phyloP scores from a whole-genome alignment of 164 flowering plant species.

The Akebia trifoliata region DNA sequence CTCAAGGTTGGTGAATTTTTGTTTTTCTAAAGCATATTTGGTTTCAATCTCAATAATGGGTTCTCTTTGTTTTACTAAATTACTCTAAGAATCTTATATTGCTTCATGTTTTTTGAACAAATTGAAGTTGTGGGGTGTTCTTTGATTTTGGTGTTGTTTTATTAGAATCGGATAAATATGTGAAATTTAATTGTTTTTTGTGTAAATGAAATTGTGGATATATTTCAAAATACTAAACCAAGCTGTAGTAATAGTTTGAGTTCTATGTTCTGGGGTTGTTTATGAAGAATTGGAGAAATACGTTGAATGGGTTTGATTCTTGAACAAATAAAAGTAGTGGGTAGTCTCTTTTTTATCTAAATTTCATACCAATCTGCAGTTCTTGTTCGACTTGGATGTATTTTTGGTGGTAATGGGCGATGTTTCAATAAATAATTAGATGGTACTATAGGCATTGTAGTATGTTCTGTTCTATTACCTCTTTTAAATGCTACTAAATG shows the following conservation, averaged over 20 bases:
- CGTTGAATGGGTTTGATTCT: background rate
- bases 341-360: background rate
- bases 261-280: too few species aligned
- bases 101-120: background rate
- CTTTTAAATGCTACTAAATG: too few species aligned
- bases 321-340: background rate
- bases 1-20: slow-evolving; percentile 51
- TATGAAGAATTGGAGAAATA: background rate
- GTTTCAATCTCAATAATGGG: background rate
- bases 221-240: too few species aligned
- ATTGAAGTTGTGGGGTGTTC: background rate
- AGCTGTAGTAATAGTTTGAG: too few species aligned
- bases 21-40: background rate
- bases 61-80: background rate
- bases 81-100: background rate
- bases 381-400: background rate
- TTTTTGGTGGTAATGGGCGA: background rate
- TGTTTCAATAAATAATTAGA: background rate
- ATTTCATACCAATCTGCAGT: background rate
- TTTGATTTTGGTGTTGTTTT: background rate
- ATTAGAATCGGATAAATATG: too few species aligned
- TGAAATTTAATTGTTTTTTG: too few species aligned
- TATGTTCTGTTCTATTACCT: too few species aligned
- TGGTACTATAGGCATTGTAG: too few species aligned
- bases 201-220: too few species aligned